Conservation (phyloP, 2,329 filamentous ascomycete species). For the Chrysoporthe puriensis region DNA sequence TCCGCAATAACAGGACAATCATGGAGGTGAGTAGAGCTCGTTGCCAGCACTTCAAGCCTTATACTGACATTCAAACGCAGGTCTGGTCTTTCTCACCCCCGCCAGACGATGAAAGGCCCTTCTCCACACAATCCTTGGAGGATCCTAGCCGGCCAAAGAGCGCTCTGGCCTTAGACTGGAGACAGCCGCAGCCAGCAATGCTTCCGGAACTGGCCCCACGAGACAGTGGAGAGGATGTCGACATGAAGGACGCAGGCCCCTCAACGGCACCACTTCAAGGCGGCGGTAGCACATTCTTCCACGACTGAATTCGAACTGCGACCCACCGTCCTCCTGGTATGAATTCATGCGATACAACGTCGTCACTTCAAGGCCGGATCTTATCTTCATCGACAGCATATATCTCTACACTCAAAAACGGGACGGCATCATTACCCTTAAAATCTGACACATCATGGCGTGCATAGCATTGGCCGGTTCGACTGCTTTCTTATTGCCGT, state of each 20-base stretch:
- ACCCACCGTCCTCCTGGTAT: background rate
- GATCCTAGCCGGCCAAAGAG: slow-evolving; percentile 54
- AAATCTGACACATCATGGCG: slow-evolving; percentile 19
- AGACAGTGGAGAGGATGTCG: slow-evolving; percentile 50
- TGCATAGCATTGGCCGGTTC: slow-evolving; percentile 25
- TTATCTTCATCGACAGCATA: slow-evolving; percentile 4
- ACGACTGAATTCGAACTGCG: slow-evolving; percentile 41
- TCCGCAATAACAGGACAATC: slow-evolving; percentile 81
- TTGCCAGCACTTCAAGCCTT: background rate
- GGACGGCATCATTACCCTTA: slow-evolving; percentile 7
- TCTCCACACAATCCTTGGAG: slow-evolving; percentile 49
- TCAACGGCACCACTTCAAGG: slow-evolving; percentile 57
- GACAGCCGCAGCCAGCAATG: slow-evolving; percentile 38
- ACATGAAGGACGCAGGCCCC: slow-evolving; percentile 60
- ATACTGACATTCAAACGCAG: slow-evolving; percentile 50
- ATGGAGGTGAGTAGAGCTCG: slow-evolving; percentile 78
- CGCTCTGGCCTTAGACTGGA: slow-evolving; percentile 52
- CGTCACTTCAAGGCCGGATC: background rate
- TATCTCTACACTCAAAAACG: slow-evolving; percentile 6
- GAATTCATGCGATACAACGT: slow-evolving; percentile 2
- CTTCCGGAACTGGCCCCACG: slow-evolving; percentile 40
- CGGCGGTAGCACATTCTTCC: slow-evolving; percentile 54
- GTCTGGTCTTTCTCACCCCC: slow-evolving; percentile 95
- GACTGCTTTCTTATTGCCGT: slow-evolving; percentile 13
- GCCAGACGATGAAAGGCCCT: slow-evolving; percentile 63